Base-by-base conservation (phyloP, 805 yeast species). In the Wickerhamiella cacticola region DNA sequence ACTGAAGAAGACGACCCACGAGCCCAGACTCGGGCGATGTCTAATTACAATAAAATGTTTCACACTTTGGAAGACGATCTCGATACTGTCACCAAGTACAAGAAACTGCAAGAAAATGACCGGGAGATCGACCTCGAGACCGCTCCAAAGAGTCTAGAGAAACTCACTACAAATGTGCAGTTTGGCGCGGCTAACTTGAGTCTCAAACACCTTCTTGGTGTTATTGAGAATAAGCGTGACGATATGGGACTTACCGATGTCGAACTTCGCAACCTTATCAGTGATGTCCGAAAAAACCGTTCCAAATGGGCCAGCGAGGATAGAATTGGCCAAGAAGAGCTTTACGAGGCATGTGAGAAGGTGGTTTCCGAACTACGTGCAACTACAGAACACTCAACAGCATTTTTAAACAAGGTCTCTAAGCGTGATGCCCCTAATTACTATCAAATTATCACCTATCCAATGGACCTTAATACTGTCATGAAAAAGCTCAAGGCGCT, bases 261-360 rank as follows among this genome's bases (percentile, higher is more conserved):
- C 48, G 97, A 92, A 61, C 73, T 92, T 48, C 76, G 89, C 51
- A 82, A 82, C 51, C 69, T 92, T 53, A 80, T 92, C 47, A 75
- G 84, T 73, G 98, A 92, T 60, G 97, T 92, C 8, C 73, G 96
- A 44, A 92, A 88, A 57, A 89, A 88, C 60, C 70, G 97, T 50
- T 94, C 97, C 0, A 92, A 92, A 65, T 92, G 98, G 99, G 94
- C 96, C 7, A 84, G 84, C 50, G 96, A 92, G 60, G 95, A 88
- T 50, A 73, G 83, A 52, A 79, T 92, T 39, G 99, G 99, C 5
- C 99, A 92, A 65, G 99, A 92, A 61, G 99, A 94, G 62, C 72
- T 92, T 19, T 92, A 92, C 59, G 98, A 94, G 56, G 95, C 96
- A 0, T 89, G 96, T 58, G 99, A 92, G 57, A 88, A 87, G 59